Evolutionary conservation across 1,139 yeast genomes (phyloP), one percentile per base, ranked within the genome.

Genomic region (Hyphopichia buzzinii): DNA sequence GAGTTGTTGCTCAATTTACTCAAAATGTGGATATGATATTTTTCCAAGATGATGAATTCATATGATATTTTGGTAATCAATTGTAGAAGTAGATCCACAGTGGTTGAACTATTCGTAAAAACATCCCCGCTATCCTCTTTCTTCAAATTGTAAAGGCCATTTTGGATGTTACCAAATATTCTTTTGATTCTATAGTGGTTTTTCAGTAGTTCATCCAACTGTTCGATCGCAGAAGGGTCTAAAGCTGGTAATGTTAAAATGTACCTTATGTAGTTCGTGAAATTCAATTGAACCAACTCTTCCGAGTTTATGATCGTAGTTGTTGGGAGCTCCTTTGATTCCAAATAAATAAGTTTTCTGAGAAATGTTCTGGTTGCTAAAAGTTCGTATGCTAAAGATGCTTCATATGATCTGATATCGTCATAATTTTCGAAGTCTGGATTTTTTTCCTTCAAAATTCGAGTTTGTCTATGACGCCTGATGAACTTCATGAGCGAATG

Each of bases 31-130:
- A 70, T 55, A 37, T 57, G 62, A 44, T 70, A 71, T 39, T 61
- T 66, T 37, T 71, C 77, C 41, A 71, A 52, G 23, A 70, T 50
- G 35, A 67, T 55, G 42, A 52, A 71, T 40, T 71, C 77, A 43
- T 64, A 64, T 1, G 72, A 60, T 5, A 66, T 64, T 41, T 67
- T 67, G 3, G 67, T 58, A 3, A 68, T 51, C 4, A 59, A 39
- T 39, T 62, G 68, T 23, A 67, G 38, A 15, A 67, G 44, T 24
- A 59, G 42, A 11, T 55, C 49, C 3, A 49, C 47, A 7, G 53
- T 42, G 30, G 37, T 46, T 6, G 42, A 36, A 6, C 44, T 42
- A 29, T 46, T 45, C 2, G 50, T 33, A 8, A 32, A 26, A 8
- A 52, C 59, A 34, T 54, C 67, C 23, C 65, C 65, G 12, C 50